Base-by-base conservation (phyloP, 1,139 yeast genomes). In the Lodderomyces elongisporus region DNA sequence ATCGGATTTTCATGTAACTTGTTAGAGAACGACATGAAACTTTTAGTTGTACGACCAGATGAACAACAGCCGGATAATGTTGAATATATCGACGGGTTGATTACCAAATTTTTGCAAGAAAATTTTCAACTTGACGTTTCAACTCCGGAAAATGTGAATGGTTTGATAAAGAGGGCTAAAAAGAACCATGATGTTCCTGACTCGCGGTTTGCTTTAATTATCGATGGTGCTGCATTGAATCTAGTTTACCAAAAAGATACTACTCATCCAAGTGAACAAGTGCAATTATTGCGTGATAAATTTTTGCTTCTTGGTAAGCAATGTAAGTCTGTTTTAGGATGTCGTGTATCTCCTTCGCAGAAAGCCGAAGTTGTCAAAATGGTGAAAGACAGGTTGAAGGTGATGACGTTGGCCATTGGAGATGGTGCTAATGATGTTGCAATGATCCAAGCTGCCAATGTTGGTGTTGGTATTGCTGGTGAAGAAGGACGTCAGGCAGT, bases 1-100 rank as follows among this genome's bases (percentile, higher is more conserved):
- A 91, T 91, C 65, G 98, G 98, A 4, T 91, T 87, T 54, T 87
- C 96, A 9, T 91, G 97, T 69, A 91, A 91, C 50, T 66, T 91
- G 44, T 69, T 91, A 42, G 87, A 84, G 42, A 85, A 77, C 47
- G 85, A 79, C 26, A 91, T 91, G 98, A 83, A 85, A 48, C 65
- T 91, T 36, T 60, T 91, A 39, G 87, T 89, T 13, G 71, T 89
- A 12, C 59, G 72, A 38, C 69, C 75, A 4, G 47, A 45, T 26
- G 60, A 51, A 28, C 38, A 46, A 6, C 51, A 56, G 35, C 42
- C 48, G 28, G 57, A 50, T 1, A 52, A 54, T 40, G 42, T 51
- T 15, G 56, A 45, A 17, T 45, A 59, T 33, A 46, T 70, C 31
- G 65, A 65, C 35, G 44, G 44, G 3, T 51, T 68, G 34, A 51